Base-by-base conservation (phyloP, 1,139 yeast species). In the Lipomyces yarrowii region DNA sequence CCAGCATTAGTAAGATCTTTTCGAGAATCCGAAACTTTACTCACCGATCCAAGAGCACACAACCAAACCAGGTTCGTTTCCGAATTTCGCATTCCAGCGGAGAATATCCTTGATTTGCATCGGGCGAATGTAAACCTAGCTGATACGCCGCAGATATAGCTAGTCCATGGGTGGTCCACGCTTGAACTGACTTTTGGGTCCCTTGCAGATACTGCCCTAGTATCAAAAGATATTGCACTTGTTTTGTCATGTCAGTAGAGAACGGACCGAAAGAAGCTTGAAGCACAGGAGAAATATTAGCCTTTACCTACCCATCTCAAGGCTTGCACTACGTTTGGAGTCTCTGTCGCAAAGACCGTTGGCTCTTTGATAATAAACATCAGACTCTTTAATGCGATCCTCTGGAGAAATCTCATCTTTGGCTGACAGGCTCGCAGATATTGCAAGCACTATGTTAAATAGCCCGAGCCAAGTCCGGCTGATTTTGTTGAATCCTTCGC, bases 31-130 rank as follows among this genome's bases (percentile, higher is more conserved):
- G 52, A 46, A 46, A 46, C 52, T 18, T n/a, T 46, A 21, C 52
- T 46, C 26, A 46, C 52, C 52, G 52, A 46, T 46, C 52, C 52
- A 46, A 46, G 52, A 46, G 52, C 21, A 46, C 52, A 46, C 52
- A 46, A 21, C 52, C 52, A 21, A 46, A 46, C 52, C 52, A 46
- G 23, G 52, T 46, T n/a, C 52, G 52, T 46, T 46, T 46, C 23
- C 52, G 52, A 46, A 46, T 46, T 46, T 46, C 52, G 26, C 26
- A 46, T 21, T 46, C 52, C 52, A 46, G 26, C 26, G 52, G 52
- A 46, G 52, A 46, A 46, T 46, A 6, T 46, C 52, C 52, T 46
- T 46, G 52, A 46, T 46, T 46, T 46, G 52, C 26, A 46, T 46
- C 52, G 26, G 52, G 52, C 26, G 52, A 46, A 46, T 46, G 52